A percentile compares a stretch with the other conserved stretches of the same genome.
These are phyloP conservation scores for Candida xiaguanensis DNA, from an alignment of 805 yeast species.

Conservation along the genomic window DNA sequence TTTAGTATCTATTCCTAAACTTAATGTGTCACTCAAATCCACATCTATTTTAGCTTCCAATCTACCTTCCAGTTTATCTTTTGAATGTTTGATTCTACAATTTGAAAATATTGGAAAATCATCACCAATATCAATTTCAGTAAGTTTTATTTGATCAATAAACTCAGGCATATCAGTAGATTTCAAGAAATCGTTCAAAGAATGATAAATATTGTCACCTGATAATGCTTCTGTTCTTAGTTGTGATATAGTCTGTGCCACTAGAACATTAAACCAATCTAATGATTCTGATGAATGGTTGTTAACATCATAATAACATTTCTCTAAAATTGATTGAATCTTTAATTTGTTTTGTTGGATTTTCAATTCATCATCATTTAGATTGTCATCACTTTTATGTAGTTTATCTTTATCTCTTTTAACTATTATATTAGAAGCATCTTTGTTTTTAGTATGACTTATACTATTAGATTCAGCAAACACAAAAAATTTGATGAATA, in stretches of 20 bases:
- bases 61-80: slow-evolving; percentile 45
- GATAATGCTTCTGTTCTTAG: slow-evolving; percentile 83
- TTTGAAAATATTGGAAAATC: slow-evolving; percentile 95
- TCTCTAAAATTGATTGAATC: slow-evolving; percentile 63
- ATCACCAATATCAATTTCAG: slow-evolving; percentile 89
- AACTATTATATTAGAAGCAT: slow-evolving; percentile 30
- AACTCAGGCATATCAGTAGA: slow-evolving; percentile 72
- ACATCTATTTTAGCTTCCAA: slow-evolving; percentile 88
- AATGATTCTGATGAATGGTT: slow-evolving; percentile 85
- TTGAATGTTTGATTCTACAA: slow-evolving; percentile 70
- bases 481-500: slow-evolving; percentile 72
- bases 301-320: slow-evolving; percentile 87
- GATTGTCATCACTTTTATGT: slow-evolving; percentile 1
- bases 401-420: slow-evolving; percentile 26
- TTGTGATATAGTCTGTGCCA: slow-evolving; percentile 88
- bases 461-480: slow-evolving; percentile 62
- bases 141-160: slow-evolving; percentile 70
- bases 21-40: slow-evolving; percentile 80
- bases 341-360: slow-evolving; percentile 14
- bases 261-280: slow-evolving; percentile 94
- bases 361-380: slow-evolving; percentile 13
- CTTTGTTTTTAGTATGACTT: slow-evolving; percentile 15
- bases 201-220: slow-evolving; percentile 79
- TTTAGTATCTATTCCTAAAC: slow-evolving; percentile 81
- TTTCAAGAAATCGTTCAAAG: slow-evolving; percentile 64